These are phyloP conservation scores for Linnemannia elongata DNA, from an alignment of 192 early-diverging fungal genomes.

Conservation along the genomic window DNA sequence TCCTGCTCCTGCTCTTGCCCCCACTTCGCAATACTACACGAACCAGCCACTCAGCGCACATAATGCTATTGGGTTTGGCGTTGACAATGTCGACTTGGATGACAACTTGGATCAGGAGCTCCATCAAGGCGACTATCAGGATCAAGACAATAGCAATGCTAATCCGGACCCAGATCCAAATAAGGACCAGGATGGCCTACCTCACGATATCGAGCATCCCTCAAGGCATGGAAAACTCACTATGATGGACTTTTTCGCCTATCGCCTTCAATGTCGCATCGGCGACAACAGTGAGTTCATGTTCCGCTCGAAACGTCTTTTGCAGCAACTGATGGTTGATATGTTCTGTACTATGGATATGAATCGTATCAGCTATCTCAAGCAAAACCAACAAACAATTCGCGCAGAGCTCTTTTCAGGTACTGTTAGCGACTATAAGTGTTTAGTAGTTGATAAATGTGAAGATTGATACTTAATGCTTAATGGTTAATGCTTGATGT, in stretches of 20 bases:
- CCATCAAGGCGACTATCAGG: no score
- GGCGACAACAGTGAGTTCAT: not conserved
- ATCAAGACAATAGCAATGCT: no score
- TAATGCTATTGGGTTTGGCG: no score
- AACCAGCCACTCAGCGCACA: no score
- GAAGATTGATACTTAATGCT: no score
- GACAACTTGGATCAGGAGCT: no score
- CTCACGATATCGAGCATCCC: not conserved
- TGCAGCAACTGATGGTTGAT: not conserved
- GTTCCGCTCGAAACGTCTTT: not conserved
- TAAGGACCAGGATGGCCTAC: not conserved
- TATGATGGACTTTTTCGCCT: not conserved
- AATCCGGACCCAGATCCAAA: no score
- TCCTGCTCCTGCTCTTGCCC: no score
- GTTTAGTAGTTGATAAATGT: no score
- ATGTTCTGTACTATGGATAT: conserved; percentile 6
- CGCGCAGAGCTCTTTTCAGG: conserved; percentile 8
- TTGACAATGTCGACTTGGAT: no score
- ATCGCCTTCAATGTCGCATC: not conserved
- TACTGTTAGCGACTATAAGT: not conserved
- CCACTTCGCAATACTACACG: no score
- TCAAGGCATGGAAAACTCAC: not conserved
- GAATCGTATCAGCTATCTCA: not conserved
- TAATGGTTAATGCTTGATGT: no score
- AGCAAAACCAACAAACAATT: not conserved